A percentile compares a stretch with the other conserved stretches of the same genome.
These are phyloP conservation scores for Mycosphaerella arachidis DNA, from an alignment of 2,329 filamentous ascomycete species.

Conservation along the genomic window DNA sequence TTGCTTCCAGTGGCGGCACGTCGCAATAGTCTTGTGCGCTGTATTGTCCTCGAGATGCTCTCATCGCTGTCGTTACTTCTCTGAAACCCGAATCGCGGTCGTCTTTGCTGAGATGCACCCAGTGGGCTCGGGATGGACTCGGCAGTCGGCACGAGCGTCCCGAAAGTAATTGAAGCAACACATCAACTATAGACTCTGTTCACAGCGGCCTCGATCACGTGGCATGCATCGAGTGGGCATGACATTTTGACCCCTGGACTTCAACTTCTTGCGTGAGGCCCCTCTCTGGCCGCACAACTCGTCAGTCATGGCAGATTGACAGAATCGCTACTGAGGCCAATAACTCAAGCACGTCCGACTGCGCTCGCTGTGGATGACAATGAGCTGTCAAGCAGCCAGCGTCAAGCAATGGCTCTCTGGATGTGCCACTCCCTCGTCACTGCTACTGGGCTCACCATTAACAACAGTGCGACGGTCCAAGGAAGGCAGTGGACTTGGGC, in stretches of 20 bases:
- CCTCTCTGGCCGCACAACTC: background rate
- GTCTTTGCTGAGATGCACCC: background rate
- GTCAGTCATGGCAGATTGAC: background rate
- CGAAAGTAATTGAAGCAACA: background rate
- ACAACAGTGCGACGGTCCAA: slow-evolving; percentile 14
- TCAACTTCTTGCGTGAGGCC: background rate
- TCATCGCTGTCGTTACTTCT: background rate
- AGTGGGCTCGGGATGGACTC: background rate
- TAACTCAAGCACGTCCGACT: background rate
- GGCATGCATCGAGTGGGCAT: too few relatives aligned
- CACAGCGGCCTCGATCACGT: too few relatives aligned
- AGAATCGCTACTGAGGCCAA: background rate
- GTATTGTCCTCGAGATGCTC: background rate
- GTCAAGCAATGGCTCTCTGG: slow-evolving; percentile 18
- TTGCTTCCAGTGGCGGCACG: background rate
- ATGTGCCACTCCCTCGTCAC: slow-evolving; percentile 7
- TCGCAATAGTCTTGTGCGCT: background rate
- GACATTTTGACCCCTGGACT: background rate
- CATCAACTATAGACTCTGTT: background rate
- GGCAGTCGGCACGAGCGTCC: background rate
- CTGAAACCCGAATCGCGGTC: background rate
- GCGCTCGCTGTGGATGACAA: background rate
- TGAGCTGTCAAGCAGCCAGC: slow-evolving; percentile 8
- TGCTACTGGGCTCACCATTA: slow-evolving; percentile 14
- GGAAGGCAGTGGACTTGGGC: slow-evolving; percentile 19